These are phyloP conservation scores for Persicaria tinctoria DNA, from an alignment of 148 eudicot species.

Conservation along the genomic window DNA sequence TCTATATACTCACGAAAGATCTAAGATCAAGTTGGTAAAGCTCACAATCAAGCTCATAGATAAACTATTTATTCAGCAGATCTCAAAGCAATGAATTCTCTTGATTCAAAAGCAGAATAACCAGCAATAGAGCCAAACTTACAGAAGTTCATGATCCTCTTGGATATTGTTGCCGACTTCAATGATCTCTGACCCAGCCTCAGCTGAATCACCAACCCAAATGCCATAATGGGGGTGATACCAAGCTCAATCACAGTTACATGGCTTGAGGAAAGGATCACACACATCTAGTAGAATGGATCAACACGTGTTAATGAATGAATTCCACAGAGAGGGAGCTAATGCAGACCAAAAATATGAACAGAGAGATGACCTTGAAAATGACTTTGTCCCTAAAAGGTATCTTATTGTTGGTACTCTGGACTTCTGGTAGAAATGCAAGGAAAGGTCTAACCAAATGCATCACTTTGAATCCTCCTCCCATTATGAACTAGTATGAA, in stretches of 20 bases:
- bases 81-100: no score
- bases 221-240: constrained; percentile 58
- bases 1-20: no score
- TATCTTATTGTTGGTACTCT: constrained; percentile 36
- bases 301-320: constrained; percentile 53
- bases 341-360: constrained; percentile 53
- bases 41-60: no score
- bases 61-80: no score
- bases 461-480: constrained; percentile 53
- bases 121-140: constrained; percentile 18
- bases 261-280: constrained; percentile 55
- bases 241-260: constrained; percentile 76
- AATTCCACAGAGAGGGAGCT: constrained; percentile 52
- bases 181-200: constrained; percentile 52
- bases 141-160: constrained; percentile 57
- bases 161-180: constrained; percentile 57
- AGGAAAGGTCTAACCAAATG: constrained; percentile 61
- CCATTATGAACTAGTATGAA: constrained; percentile 27
- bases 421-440: constrained; percentile 48
- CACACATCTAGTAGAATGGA: constrained; percentile 72
- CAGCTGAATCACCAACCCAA: constrained; percentile 64
- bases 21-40: no score
- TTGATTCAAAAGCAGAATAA: background rate
- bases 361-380: constrained; percentile 51
- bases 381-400: constrained; percentile 58